A percentile compares a stretch with the other conserved stretches of the same genome.
phyloP scores from a whole-genome alignment of 805 yeast genomes.

The Zygosaccharomyces kombuchaensis region DNA sequence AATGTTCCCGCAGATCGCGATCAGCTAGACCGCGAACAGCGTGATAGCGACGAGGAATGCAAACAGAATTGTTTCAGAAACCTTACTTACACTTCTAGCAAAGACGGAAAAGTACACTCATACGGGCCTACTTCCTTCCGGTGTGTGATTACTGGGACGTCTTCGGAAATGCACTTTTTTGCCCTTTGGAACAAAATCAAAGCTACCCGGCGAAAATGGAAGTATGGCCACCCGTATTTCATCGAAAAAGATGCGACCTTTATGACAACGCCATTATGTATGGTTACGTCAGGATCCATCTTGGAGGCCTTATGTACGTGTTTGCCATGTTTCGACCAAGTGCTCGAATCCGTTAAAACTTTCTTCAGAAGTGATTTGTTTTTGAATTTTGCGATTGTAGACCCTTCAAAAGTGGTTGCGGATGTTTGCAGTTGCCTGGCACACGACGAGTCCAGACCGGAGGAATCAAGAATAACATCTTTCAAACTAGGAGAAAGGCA shows the following conservation, averaged over 20 bases:
- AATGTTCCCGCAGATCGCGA: background rate
- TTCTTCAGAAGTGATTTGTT: constrained; percentile 12
- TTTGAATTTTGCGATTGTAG: constrained; percentile 7
- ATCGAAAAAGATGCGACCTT: background rate
- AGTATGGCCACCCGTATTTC: background rate
- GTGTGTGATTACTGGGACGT: background rate
- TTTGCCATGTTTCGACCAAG: background rate
- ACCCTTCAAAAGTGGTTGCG: constrained; percentile 5
- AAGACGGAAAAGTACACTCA: background rate
- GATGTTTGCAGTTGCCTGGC: constrained; percentile 10
- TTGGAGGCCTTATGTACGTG: background rate
- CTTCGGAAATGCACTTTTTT: background rate
- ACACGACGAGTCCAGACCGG: too few relatives aligned
- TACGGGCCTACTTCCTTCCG: background rate
- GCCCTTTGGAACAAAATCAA: background rate
- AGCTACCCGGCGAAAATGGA: background rate
- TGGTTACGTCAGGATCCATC: background rate
- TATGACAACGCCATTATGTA: background rate
- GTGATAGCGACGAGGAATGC: too few relatives aligned
- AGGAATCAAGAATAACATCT: constrained; percentile 10
- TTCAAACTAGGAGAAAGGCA: constrained; percentile 11
- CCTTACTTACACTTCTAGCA: background rate
- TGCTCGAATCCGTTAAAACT: background rate
- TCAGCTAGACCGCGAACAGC: background rate
- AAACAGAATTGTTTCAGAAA: background rate